Evolutionary conservation across 2,329 filamentous ascomycete species (phyloP).

Genomic region (Talaromyces sp.): DNA sequence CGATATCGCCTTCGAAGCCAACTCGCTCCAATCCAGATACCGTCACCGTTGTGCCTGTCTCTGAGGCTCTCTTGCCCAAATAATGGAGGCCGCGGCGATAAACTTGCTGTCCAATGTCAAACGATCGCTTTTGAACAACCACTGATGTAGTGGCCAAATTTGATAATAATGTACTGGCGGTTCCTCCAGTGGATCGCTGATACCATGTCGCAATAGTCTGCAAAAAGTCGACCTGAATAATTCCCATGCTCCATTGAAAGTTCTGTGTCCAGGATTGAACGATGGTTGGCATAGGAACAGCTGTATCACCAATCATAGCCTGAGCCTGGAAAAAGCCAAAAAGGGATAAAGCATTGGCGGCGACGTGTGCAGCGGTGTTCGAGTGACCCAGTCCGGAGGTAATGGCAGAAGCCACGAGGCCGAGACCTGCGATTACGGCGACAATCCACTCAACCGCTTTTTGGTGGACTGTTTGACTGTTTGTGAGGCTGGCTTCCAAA

Average conservation of each 20-base stretch:
- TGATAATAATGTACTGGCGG: constrained; percentile 73
- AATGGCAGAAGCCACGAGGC: constrained; percentile 78
- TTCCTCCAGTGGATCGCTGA: constrained; percentile 86
- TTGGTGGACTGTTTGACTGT: constrained; percentile 88
- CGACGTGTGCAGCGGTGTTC: constrained; percentile 91
- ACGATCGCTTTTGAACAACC: constrained; percentile 70
- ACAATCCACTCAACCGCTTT: constrained; percentile 85
- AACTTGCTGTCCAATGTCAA: constrained; percentile 36
- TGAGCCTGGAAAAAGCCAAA: constrained; percentile 94
- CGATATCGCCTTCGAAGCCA: constrained; percentile 79
- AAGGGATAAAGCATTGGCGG: constrained; percentile 87
- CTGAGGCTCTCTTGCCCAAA: constrained; percentile 54
- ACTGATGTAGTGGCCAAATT: constrained; percentile 72
- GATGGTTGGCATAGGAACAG: constrained; percentile 78
- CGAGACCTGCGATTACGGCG: constrained; percentile 80
- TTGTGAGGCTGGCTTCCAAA: constrained; percentile 82
- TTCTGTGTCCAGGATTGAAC: constrained; percentile 94
- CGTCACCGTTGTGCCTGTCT: constrained; percentile 44
- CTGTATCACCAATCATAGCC: constrained; percentile 82
- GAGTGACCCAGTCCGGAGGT: constrained; percentile 88
- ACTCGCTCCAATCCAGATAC: constrained; percentile 86
- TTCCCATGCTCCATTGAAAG: constrained; percentile 97
- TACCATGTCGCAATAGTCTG: constrained; percentile 93
- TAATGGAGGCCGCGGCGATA: constrained; percentile 34
- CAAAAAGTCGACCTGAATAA: constrained; percentile 83